phyloP scores from a whole-genome alignment of 2,329 filamentous ascomycete genomes.

The Ascochyta lentis region DNA sequence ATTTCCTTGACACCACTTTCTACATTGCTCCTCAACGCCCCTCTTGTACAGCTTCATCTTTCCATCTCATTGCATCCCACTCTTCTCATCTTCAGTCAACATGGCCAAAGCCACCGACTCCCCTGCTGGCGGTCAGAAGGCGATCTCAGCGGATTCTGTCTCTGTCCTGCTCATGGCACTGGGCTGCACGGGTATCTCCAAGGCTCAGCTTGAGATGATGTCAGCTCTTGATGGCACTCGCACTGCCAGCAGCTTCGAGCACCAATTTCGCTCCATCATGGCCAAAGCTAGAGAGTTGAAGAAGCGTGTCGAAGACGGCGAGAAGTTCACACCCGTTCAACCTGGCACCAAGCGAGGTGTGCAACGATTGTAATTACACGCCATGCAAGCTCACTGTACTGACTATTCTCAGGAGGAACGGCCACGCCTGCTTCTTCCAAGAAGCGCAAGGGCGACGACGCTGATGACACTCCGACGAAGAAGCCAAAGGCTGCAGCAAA shows the following conservation, averaged over 20 bases:
- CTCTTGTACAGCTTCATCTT: neutral
- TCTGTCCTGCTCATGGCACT: slow-evolving; percentile 33
- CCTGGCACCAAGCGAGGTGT: slow-evolving; percentile 32
- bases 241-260: slow-evolving; percentile 34
- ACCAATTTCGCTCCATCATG: slow-evolving; percentile 33
- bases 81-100: neutral
- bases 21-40: neutral
- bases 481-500: slow-evolving; percentile 29
- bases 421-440: slow-evolving; percentile 24
- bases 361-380: neutral
- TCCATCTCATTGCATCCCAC: too few species aligned
- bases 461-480: slow-evolving; percentile 23
- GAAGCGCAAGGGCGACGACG: slow-evolving; percentile 26
- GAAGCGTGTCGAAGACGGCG: slow-evolving; percentile 31
- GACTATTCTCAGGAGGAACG: slow-evolving; percentile 12
- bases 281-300: slow-evolving; percentile 40
- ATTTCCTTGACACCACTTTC: neutral
- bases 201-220: slow-evolving; percentile 38
- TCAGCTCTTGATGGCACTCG: slow-evolving; percentile 32
- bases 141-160: slow-evolving; percentile 32
- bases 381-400: neutral
- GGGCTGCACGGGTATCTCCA: slow-evolving; percentile 27
- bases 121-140: slow-evolving; percentile 20
- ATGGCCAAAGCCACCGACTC: slow-evolving; percentile 26
- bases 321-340: slow-evolving; percentile 31